Conservation (phyloP, 73 alveolate species). For the Paramecium bursaria region DNA sequence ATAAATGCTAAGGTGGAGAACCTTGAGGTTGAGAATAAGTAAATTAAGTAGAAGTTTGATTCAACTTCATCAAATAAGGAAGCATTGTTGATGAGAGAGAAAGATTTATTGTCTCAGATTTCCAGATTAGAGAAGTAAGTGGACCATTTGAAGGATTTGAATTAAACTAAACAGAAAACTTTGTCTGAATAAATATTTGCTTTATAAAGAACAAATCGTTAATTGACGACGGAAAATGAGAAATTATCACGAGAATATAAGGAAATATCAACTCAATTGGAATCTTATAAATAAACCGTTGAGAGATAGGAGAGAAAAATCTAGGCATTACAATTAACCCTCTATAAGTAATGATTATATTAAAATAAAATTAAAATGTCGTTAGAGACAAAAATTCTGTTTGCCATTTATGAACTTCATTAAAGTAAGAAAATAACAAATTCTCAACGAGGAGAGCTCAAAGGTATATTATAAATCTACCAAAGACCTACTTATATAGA, state of each 20-base stretch:
- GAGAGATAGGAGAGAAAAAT: slow-evolving; percentile 31
- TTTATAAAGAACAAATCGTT: slow-evolving; percentile 3
- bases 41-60: not conserved
- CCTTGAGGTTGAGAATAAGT: slow-evolving; percentile 1
- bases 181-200: not conserved
- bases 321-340: not conserved
- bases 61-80: slow-evolving; percentile 26
- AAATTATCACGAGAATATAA: slow-evolving; percentile 3
- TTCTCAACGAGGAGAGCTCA: too few species aligned
- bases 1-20: slow-evolving; percentile 12
- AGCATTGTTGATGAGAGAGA: slow-evolving; percentile 20
- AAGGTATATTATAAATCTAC: too few species aligned
- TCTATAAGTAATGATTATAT: not conserved
- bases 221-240: not conserved
- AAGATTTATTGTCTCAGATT: slow-evolving; percentile 8
- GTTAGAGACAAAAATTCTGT: too few species aligned
- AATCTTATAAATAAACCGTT: not conserved
- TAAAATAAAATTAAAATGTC: too few species aligned
- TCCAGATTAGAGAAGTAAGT: slow-evolving; percentile 12
- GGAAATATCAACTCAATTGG: slow-evolving; percentile 14
- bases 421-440: too few species aligned
- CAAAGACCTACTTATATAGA: too few species aligned
- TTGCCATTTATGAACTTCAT: too few species aligned
- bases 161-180: not conserved
- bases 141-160: slow-evolving; percentile 20